Evolutionary conservation across 768 basidiomycete species (phyloP).

Genomic region (Rubroboletus satanas): DNA sequence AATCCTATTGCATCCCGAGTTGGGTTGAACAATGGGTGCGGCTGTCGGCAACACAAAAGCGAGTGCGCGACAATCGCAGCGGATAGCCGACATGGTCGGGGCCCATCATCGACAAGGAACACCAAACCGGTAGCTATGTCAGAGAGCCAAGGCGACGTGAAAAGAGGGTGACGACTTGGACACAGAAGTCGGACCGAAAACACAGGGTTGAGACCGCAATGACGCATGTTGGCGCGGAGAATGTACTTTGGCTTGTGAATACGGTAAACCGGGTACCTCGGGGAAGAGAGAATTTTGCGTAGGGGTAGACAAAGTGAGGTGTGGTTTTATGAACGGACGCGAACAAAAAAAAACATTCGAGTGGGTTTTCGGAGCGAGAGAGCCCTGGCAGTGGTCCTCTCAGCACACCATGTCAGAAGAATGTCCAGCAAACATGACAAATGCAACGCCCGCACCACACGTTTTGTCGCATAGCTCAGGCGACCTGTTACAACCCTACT

Average conservation of each 20-base stretch:
- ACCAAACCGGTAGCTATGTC: not conserved
- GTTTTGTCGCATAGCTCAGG: constrained; percentile 10
- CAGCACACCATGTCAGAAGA: constrained; percentile 11
- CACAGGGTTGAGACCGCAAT: not conserved
- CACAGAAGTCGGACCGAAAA: constrained; percentile 1
- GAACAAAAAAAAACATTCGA: constrained; percentile 1
- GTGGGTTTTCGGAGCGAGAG: not conserved
- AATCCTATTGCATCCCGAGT: not conserved
- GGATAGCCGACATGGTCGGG: not conserved
- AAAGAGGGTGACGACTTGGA: constrained; percentile 4
- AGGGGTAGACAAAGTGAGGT: not conserved
- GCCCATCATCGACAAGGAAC: not conserved
- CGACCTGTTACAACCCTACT: constrained; percentile 8
- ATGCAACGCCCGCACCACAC: constrained; percentile 16
- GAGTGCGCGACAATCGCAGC: not conserved
- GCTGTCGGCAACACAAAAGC: not conserved
- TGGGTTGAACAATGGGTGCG: not conserved
- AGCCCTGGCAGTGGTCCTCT: not conserved
- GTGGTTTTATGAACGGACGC: not conserved
- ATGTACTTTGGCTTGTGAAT: constrained; percentile 1
- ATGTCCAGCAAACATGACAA: constrained; percentile 3
- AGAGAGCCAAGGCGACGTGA: constrained; percentile 1
- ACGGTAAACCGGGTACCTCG: not conserved
- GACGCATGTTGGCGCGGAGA: constrained; percentile 1
- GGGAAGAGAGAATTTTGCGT: not conserved